Conservation (phyloP, 805 yeast genomes). For the Candida michaelii region DNA sequence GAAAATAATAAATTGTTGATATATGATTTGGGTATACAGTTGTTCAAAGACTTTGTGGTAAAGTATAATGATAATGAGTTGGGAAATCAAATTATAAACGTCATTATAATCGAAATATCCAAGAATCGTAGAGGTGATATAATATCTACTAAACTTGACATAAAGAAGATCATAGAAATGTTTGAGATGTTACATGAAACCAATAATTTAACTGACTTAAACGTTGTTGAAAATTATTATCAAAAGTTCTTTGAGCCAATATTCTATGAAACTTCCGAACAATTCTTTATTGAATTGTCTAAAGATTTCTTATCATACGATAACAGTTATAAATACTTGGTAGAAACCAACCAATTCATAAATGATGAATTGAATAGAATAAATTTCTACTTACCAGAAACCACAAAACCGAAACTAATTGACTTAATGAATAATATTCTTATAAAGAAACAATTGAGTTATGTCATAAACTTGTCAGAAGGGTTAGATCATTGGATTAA, state of each 20-base stretch:
- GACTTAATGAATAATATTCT: conserved; percentile 59
- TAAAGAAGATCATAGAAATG: conserved; percentile 67
- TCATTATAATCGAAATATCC: conserved; percentile 55
- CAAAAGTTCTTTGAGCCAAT: conserved; percentile 64
- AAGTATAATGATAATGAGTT: conserved; percentile 48
- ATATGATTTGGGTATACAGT: conserved; percentile 70
- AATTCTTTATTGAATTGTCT: conserved; percentile 53
- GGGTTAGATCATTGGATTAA: conserved; percentile 57
- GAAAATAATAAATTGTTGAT: conserved; percentile 62
- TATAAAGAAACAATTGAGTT: conserved; percentile 55
- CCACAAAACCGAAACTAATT: conserved; percentile 53
- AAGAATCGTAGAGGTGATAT: conserved; percentile 54
- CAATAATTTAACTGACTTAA: conserved; percentile 20
- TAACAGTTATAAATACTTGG: conserved; percentile 57
- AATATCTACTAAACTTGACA: conserved; percentile 51
- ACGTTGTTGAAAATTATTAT: conserved; percentile 60
- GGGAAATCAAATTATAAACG: conserved; percentile 49
- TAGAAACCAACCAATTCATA: conserved; percentile 51
- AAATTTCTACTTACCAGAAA: conserved; percentile 51
- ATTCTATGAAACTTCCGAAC: conserved; percentile 53
- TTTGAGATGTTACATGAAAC: conserved; percentile 60
- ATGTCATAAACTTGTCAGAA: conserved; percentile 49
- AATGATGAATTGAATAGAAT: conserved; percentile 62
- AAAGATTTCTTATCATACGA: conserved; percentile 39
- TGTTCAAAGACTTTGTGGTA: conserved; percentile 63